Evolutionary conservation across 768 basidiomycete species (phyloP).

Genomic region (Suillus hirtellus): DNA sequence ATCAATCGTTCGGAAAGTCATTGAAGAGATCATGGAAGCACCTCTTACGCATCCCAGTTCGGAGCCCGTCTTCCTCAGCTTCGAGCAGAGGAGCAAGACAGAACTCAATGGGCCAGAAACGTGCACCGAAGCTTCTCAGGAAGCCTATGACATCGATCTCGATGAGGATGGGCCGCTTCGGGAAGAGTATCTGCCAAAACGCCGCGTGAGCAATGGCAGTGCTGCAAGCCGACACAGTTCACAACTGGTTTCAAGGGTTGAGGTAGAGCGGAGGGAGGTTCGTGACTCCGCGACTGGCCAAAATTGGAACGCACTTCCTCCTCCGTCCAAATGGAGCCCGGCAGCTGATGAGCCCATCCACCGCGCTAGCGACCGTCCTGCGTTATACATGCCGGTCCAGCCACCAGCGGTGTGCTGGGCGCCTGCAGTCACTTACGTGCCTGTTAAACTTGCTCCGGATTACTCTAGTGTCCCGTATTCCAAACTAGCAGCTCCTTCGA

Average conservation of each 20-base stretch:
- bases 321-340: conserved; percentile 82
- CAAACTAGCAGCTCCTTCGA: conserved; percentile 26
- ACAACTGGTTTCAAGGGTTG: not conserved
- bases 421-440: conserved; percentile 16
- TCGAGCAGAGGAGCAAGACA: conserved; percentile 64
- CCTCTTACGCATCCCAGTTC: conserved; percentile 34
- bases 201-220: conserved; percentile 40
- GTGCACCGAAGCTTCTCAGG: conserved; percentile 33
- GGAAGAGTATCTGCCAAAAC: conserved; percentile 78
- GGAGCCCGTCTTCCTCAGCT: conserved; percentile 70
- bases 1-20: conserved; percentile 62
- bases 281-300: conserved; percentile 9
- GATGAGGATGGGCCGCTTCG: conserved; percentile 82
- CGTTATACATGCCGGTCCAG: conserved; percentile 67
- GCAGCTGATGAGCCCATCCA: conserved; percentile 75
- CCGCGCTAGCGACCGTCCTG: conserved; percentile 52
- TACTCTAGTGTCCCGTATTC: conserved; percentile 19
- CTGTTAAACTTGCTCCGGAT: conserved; percentile 25
- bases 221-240: conserved; percentile 9
- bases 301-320: conserved; percentile 49
- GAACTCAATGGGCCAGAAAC: conserved; percentile 46
- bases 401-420: conserved; percentile 38
- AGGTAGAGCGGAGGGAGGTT: conserved; percentile 1
- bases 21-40: conserved; percentile 68
- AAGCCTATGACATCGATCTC: conserved; percentile 71